Evolutionary conservation across 2,329 filamentous ascomycete species (phyloP), one percentile per base, ranked within the genome.

Genomic region (Sporothrix mexicana): DNA sequence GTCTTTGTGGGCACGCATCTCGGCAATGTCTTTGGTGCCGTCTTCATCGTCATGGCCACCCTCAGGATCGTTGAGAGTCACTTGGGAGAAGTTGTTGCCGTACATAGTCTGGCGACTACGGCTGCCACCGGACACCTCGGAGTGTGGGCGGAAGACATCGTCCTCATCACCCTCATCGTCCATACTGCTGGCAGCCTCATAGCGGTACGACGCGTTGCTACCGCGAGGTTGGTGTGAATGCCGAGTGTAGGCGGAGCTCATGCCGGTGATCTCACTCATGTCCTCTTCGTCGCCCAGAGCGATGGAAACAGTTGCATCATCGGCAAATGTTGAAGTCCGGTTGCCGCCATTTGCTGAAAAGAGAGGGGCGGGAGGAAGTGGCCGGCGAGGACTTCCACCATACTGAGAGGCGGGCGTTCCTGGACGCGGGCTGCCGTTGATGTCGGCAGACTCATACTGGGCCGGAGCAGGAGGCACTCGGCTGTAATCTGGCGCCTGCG

Each of bases 341-440:
- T 66, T 67, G 3, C 51, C 80, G 84, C 84, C 45, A 3, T 49
- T 12, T 36, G 49, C 9, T 2, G 92, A 88, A 79, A 97, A 98
- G 9, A 97, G 85, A 3, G 96, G 96, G 43, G 94, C 93, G 0
- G 94, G 94, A 2, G 96, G 96, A 45, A 98, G 85, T 3, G 95
- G 95, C 72, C 95, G 88, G 77, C 94, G 89, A 12, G 95, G 93
- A 79, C 94, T 97, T 3, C 94, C 93, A 23, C 94, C 93, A 80
- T 98, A 98, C 80, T 90, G 88, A 1, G 94, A 95, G 0, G 94
- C 94, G 1, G 95, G 94, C 0, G 95, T 98, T 5, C 95, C 95
- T 1, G 96, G 95, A 73, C 96, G 86, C 7, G 96, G 95, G 74
- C 90, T 95, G 67, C 96, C 96, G 78, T 98, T 95, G 73, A 98